A percentile compares a stretch with the other conserved stretches of the same genome.
Evolutionary conservation across 2,329 filamentous ascomycete species (phyloP).

Genomic region (Beauveria sp.): DNA sequence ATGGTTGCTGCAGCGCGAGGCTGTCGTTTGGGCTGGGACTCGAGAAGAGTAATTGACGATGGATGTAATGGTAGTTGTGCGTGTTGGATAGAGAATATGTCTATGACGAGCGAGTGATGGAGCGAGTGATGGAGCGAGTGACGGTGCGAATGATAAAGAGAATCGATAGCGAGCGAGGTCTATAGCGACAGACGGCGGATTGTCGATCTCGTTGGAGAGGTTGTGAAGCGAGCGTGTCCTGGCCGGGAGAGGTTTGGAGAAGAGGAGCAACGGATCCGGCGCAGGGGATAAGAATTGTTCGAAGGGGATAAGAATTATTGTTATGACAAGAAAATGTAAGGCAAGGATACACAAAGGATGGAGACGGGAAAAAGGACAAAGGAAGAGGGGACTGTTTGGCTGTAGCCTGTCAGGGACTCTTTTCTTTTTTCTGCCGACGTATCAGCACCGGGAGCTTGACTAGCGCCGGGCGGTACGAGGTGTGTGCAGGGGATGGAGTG

Average conservation of each 20-base stretch:
- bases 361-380: constrained; percentile 1
- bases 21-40: background rate
- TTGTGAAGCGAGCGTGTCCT: constrained; percentile 7
- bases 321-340: background rate
- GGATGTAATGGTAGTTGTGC: too few relatives aligned
- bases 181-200: background rate
- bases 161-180: background rate
- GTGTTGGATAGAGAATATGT: too few relatives aligned
- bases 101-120: background rate
- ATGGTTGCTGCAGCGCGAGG: too few relatives aligned
- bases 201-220: background rate
- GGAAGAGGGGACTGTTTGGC: background rate
- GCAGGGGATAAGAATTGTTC: constrained; percentile 13
- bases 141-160: background rate
- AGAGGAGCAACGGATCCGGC: constrained; percentile 12
- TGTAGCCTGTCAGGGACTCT: background rate
- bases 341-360: constrained; percentile 8
- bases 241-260: background rate
- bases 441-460: background rate
- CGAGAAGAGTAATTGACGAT: background rate
- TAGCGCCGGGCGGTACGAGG: background rate
- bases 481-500: background rate
- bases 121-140: background rate
- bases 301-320: constrained; percentile 13
- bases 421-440: background rate